A percentile compares a stretch with the other conserved stretches of the same genome.
These are phyloP conservation scores for Fraxinus cuspidata DNA, from an alignment of 257 asterid species.

Conservation along the genomic window DNA sequence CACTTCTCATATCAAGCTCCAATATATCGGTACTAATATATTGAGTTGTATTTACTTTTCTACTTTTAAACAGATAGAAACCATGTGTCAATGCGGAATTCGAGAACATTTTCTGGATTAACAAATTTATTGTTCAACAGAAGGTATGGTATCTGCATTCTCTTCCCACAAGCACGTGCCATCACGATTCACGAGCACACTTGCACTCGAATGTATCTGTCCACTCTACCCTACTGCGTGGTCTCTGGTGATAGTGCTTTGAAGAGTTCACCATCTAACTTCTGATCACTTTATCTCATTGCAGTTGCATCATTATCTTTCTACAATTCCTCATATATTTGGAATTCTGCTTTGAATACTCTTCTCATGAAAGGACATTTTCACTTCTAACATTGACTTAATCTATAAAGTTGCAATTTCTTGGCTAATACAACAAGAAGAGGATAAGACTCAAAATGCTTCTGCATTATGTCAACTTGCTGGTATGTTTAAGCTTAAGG, in stretches of 20 bases:
- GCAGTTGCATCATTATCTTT: not conserved
- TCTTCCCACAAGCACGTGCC: not conserved
- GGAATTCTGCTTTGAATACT: constrained; percentile 1
- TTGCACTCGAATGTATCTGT: not conserved
- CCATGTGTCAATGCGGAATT: constrained; percentile 59
- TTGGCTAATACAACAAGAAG: not conserved
- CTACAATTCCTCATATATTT: constrained; percentile 7
- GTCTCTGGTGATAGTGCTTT: not conserved
- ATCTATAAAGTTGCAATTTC: not conserved
- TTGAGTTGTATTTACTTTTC: not conserved
- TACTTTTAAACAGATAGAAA: constrained; percentile 51
- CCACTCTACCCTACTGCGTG: not conserved
- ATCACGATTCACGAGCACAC: not conserved
- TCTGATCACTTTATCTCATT: not conserved
- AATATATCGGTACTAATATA: not conserved
- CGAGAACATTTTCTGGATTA: constrained; percentile 66
- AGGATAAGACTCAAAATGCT: not conserved
- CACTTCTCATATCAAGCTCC: not conserved
- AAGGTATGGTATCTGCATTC: constrained; percentile 41
- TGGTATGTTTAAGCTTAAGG: not conserved
- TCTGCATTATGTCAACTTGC: not conserved
- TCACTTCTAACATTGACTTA: constrained; percentile 13
- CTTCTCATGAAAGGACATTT: not conserved
- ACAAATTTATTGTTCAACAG: constrained; percentile 64
- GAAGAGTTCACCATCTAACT: not conserved